A percentile compares a stretch with the other conserved stretches of the same genome.
Evolutionary conservation across 1,284 basidiomycete species (phyloP).

Genomic region (Naganishia cerealis): DNA sequence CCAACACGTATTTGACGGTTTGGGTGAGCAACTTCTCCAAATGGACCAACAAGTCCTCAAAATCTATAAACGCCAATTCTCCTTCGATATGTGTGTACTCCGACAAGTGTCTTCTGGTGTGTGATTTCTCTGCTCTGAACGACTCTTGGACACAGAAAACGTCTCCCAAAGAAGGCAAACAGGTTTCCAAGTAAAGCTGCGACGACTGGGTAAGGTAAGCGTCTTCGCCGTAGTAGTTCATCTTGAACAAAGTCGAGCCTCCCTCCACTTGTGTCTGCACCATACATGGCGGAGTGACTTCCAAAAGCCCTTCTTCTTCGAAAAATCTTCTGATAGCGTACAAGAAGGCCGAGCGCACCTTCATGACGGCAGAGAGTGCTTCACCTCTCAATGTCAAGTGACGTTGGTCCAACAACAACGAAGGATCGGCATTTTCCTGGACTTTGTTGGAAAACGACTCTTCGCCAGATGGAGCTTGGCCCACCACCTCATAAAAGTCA

Average conservation of each 20-base stretch:
- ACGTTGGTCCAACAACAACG: no score
- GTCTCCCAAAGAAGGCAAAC: constrained; percentile 89
- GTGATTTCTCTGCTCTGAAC: constrained; percentile 90
- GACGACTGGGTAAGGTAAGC: constrained; percentile 94
- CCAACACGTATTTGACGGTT: constrained; percentile 73
- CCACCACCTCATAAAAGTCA: constrained; percentile 89
- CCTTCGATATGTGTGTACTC: constrained; percentile 97
- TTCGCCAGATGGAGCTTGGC: constrained; percentile 84
- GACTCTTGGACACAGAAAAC: constrained; percentile 98
- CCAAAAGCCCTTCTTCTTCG: constrained; percentile 68
- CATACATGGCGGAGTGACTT: constrained; percentile 96
- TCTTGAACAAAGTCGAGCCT: constrained; percentile 88
- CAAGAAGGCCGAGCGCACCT: constrained; percentile 80
- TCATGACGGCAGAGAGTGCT: constrained; percentile 86
- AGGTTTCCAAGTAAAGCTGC: constrained; percentile 98
- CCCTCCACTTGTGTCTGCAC: constrained; percentile 98
- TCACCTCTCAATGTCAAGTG: constrained; percentile 95
- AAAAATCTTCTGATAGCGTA: constrained; percentile 80
- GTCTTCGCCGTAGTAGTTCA: constrained; percentile 93
- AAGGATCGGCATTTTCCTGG: no score
- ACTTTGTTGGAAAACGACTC: constrained; percentile 92
- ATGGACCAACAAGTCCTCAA: constrained; percentile 89
- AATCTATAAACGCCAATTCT: constrained; percentile 91
- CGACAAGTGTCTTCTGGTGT: constrained; percentile 73
- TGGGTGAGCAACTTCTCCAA: constrained; percentile 88